A percentile compares a stretch with the other conserved stretches of the same genome.
phyloP scores from a whole-genome alignment of 2,329 filamentous ascomycete genomes.

The Fusarium sambucinum region DNA sequence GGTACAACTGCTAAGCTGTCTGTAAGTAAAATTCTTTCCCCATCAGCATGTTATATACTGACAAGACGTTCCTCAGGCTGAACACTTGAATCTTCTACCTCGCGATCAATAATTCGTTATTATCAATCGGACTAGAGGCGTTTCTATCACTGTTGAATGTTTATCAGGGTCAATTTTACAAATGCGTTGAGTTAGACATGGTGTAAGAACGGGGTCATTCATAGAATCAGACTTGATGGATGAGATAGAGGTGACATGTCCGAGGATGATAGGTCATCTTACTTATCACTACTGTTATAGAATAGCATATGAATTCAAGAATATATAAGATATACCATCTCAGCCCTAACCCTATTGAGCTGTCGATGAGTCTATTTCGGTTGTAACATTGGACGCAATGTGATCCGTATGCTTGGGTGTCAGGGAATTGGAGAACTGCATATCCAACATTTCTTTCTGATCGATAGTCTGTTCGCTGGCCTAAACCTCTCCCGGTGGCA shows the following conservation, averaged over 20 bases:
- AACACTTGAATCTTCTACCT: not conserved
- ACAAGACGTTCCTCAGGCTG: not conserved
- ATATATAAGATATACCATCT: too few relatives aligned
- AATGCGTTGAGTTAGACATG: rapidly evolving
- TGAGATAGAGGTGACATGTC: not conserved
- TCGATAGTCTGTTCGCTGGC: rapidly evolving
- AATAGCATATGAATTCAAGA: too few relatives aligned
- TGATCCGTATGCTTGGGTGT: too few relatives aligned
- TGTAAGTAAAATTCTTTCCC: not conserved
- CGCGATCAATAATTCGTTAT: not conserved
- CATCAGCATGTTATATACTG: not conserved
- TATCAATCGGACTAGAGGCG: not conserved
- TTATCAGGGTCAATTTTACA: rapidly evolving
- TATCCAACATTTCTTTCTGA: not conserved
- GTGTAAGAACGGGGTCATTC: too few relatives aligned
- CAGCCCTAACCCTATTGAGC: too few relatives aligned
- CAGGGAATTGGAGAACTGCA: too few relatives aligned
- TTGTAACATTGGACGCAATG: not conserved
- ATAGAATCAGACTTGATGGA: not conserved
- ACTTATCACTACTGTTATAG: not conserved
- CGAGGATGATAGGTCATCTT: not conserved
- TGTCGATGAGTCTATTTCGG: not conserved
- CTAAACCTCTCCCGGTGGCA: not conserved
- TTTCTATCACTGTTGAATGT: not conserved
- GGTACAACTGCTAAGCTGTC: not conserved